Evolutionary conservation across 305 asterid species (phyloP).

Genomic region (Fraxinus latifolia): DNA sequence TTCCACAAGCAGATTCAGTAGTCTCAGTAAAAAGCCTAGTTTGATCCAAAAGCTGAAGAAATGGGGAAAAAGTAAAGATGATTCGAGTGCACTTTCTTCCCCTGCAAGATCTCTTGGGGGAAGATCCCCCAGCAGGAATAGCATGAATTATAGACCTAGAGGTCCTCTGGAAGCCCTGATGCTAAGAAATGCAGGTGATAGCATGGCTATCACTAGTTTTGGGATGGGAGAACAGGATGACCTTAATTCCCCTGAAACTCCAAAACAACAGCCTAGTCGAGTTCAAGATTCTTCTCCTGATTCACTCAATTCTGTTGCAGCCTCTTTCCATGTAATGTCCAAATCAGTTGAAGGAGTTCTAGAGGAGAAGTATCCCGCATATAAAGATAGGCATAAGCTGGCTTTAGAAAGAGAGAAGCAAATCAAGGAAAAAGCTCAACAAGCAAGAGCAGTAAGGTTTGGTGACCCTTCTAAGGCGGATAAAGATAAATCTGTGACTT

Average conservation of each 20-base stretch:
- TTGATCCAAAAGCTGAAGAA: slow-evolving; percentile 82
- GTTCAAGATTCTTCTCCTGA: slow-evolving; percentile 33
- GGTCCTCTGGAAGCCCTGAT: slow-evolving; percentile 89
- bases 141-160: slow-evolving; percentile 47
- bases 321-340: slow-evolving; percentile 83
- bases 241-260: slow-evolving; percentile 58
- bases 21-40: slow-evolving; percentile 70
- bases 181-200: slow-evolving; percentile 84
- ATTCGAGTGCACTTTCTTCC: slow-evolving; percentile 61
- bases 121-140: slow-evolving; percentile 62
- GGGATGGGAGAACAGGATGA: slow-evolving; percentile 66
- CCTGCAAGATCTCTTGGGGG: slow-evolving; percentile 77
- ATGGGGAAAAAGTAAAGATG: slow-evolving; percentile 85
- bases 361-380: slow-evolving; percentile 88
- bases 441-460: slow-evolving; percentile 79
- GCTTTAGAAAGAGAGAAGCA: slow-evolving; percentile 84
- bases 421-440: slow-evolving; percentile 81
- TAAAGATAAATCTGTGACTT: slow-evolving; percentile 33
- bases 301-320: slow-evolving; percentile 52
- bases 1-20: slow-evolving; percentile 66
- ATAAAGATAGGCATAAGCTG: slow-evolving; percentile 89
- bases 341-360: slow-evolving; percentile 87
- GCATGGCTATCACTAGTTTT: slow-evolving; percentile 70
- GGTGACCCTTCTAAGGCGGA: slow-evolving; percentile 51
- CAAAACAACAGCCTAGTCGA: slow-evolving; percentile 28